These are phyloP conservation scores for Smallanthus sonchifolius DNA, from an alignment of 129 eudicot genomes.

Conservation along the genomic window DNA sequence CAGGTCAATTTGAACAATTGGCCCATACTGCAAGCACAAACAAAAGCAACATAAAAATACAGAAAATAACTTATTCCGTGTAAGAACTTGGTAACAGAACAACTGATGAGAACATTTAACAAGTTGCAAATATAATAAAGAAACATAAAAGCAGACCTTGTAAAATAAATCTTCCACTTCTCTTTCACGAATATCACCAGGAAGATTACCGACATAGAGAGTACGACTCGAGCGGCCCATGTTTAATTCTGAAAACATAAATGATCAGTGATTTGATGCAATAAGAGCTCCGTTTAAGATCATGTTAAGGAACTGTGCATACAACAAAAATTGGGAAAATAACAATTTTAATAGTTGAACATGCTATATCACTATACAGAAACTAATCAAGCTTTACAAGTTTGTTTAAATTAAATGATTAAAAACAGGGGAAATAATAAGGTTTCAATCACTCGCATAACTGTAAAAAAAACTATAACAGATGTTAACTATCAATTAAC, in stretches of 20 bases:
- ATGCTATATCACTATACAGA: not conserved
- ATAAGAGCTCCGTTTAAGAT: not conserved
- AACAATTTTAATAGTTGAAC: not conserved
- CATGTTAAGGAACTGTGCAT: not conserved
- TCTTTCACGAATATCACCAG: conserved; percentile 89
- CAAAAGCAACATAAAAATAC: not conserved
- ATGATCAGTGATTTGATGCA: not conserved
- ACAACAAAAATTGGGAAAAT: not conserved
- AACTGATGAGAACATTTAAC: not conserved
- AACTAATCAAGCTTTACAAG: not conserved
- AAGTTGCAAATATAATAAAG: not conserved
- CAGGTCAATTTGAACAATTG: conserved; percentile 70
- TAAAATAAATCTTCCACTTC: conserved; percentile 86
- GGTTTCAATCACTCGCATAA: not conserved
- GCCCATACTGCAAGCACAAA: conserved; percentile 71
- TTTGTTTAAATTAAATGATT: not conserved
- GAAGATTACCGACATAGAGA: conserved; percentile 85
- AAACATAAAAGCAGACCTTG: conserved; percentile 45
- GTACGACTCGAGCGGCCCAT: conserved; percentile 66
- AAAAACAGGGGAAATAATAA: not conserved
- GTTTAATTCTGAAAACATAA: conserved; percentile 30
- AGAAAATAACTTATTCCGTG: not conserved
- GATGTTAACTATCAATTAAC: not conserved
- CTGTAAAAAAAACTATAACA: not conserved
- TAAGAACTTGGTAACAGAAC: not conserved